Conservation (phyloP, 306 rosid species). For the Fragaria nilgerrensis region DNA sequence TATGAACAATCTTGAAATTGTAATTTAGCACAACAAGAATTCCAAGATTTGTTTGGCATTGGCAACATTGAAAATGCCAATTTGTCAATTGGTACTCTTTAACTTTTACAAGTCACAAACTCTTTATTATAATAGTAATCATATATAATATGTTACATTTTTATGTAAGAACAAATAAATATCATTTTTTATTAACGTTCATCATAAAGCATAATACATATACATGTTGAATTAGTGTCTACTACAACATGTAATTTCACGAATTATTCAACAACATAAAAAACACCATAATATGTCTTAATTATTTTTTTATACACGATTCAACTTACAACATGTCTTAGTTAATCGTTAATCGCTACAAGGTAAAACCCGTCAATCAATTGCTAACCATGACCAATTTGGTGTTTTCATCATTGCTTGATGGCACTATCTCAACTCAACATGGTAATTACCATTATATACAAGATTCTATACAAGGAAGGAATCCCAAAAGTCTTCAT, state of each 20-base stretch:
- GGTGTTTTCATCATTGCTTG: background rate
- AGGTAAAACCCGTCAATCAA: background rate
- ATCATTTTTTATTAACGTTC: background rate
- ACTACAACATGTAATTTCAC: background rate
- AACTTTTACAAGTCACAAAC: background rate
- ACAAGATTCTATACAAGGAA: background rate
- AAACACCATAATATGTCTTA: too few species aligned
- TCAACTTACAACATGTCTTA: too few species aligned
- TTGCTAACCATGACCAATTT: background rate
- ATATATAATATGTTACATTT: background rate
- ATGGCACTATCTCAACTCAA: background rate
- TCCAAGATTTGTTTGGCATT: background rate
- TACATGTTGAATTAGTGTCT: too few species aligned
- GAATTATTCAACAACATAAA: too few species aligned
- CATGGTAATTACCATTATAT: background rate
- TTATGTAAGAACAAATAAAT: too few species aligned
- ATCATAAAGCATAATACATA: too few species aligned
- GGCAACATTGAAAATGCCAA: background rate
- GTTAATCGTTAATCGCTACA: background rate
- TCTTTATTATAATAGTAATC: background rate
- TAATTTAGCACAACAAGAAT: background rate
- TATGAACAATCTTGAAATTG: background rate
- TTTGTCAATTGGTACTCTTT: background rate
- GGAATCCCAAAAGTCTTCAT: background rate
- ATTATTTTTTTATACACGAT: too few species aligned